phyloP scores from a whole-genome alignment of 805 yeast species.

The Yamadazyma ubonensis region DNA sequence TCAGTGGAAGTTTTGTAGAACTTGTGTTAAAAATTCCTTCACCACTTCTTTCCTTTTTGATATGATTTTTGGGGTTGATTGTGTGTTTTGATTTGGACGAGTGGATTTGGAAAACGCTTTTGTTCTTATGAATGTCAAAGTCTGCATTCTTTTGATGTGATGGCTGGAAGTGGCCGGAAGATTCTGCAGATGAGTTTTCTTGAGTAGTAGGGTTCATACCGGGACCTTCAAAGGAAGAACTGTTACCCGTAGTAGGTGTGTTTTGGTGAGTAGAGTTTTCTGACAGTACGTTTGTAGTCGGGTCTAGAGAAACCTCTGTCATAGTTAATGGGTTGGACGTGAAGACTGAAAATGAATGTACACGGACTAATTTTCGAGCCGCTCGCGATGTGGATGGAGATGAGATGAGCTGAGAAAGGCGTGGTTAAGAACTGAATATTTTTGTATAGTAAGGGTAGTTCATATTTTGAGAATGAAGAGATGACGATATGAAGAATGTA shows the following conservation, averaged over 20 bases:
- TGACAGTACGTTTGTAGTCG: not conserved
- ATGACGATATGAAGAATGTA: not conserved
- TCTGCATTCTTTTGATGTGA: not conserved
- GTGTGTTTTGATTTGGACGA: not conserved
- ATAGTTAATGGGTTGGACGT: not conserved
- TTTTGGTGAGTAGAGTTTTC: not conserved
- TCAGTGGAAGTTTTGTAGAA: constrained; percentile 5
- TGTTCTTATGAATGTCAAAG: not conserved
- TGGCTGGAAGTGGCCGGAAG: constrained; percentile 1
- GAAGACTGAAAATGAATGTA: constrained; percentile 7
- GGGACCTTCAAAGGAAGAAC: constrained; percentile 1
- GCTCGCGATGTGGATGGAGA: constrained; percentile 12
- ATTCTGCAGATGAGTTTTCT: not conserved
- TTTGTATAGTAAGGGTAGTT: not conserved
- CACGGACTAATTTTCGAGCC: constrained; percentile 11
- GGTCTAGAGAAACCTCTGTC: constrained; percentile 3
- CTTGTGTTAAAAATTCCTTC: constrained; percentile 1
- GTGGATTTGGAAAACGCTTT: not conserved
- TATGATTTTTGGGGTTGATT: constrained; percentile 2
- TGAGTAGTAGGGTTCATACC: not conserved
- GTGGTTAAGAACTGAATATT: not conserved
- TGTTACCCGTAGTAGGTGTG: constrained; percentile 1
- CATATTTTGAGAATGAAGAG: not conserved
- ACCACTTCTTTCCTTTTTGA: not conserved
- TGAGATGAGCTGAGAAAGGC: constrained; percentile 11